Evolutionary conservation across 1,139 yeast genomes (phyloP), one percentile per base, ranked within the genome.

Genomic region (Saccharomyces uvarum): DNA sequence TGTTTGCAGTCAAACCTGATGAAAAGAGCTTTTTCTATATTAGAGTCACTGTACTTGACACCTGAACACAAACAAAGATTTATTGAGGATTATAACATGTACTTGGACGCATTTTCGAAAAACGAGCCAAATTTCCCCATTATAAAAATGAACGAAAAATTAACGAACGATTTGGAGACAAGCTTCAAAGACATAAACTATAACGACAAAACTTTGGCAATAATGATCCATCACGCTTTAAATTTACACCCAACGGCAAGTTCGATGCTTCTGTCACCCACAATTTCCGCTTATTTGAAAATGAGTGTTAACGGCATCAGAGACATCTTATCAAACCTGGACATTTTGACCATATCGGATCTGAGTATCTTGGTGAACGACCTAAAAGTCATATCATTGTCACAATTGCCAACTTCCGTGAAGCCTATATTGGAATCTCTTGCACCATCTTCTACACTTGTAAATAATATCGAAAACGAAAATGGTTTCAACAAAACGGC

Each of bases 21-120:
- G 62, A 80, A 78, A 33, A 76, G 97, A 62, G 96, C 97, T 0
- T 83, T 81, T 61, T 74, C 83, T 32, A 83, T 89, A 27, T 72
- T 90, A 49, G 71, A 74, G 48, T 83, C 88, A 2, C 74, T 81
- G 51, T 77, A 78, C 60, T 80, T 77, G 48, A 73, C 78, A 44
- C 72, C 77, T 21, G 63, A 67, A 33, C 62, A 67, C 55, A 52
- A 67, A 46, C 65, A 67, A 2, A 59, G 62, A 26, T 71, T 74
- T 47, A 66, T 72, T 26, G 74, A 73, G 50, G 77, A 74, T 53
- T 64, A 81, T 53, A 82, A 82, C 66, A 76, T 77, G 59, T 82
- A 77, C 63, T 65, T 83, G 44, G 64, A 70, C 47, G 67, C 72
- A 44, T 74, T 79, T 65, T 77, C 78, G 1, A 51, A 41, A 48